These are phyloP conservation scores for Laburnicola sp. DNA, from an alignment of 2,329 filamentous ascomycete species.

Conservation along the genomic window DNA sequence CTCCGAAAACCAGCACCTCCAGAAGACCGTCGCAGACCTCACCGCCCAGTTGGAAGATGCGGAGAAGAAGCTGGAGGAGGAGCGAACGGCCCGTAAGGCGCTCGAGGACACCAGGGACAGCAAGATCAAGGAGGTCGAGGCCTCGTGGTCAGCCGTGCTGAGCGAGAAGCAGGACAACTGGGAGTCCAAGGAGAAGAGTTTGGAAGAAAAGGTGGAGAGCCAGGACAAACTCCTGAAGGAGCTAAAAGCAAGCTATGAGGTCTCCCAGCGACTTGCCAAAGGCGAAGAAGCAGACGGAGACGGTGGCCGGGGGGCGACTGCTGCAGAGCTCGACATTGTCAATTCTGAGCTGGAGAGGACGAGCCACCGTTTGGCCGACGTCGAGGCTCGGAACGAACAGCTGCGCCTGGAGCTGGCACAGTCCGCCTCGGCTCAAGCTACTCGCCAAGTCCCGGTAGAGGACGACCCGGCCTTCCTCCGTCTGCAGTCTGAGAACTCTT, in stretches of 20 bases:
- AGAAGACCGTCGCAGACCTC: slow-evolving; percentile 73
- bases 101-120: slow-evolving; percentile 76
- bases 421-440: slow-evolving; percentile 70
- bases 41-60: slow-evolving; percentile 81
- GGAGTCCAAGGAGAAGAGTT: slow-evolving; percentile 85
- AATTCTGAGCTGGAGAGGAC: slow-evolving; percentile 89
- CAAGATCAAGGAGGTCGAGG: slow-evolving; percentile 86
- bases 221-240: slow-evolving; percentile 92
- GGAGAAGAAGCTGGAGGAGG: slow-evolving; percentile 77
- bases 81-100: slow-evolving; percentile 71
- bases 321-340: slow-evolving; percentile 91
- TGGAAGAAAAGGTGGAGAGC: slow-evolving; percentile 92
- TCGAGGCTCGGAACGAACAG: slow-evolving; percentile 93
- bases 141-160: slow-evolving; percentile 85
- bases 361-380: slow-evolving; percentile 80
- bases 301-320: slow-evolving; percentile 68
- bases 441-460: slow-evolving; percentile 68
- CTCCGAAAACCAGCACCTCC: slow-evolving; percentile 86
- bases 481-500: slow-evolving; percentile 89
- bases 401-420: slow-evolving; percentile 88
- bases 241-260: slow-evolving; percentile 95
- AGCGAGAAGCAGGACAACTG: slow-evolving; percentile 96
- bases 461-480: slow-evolving; percentile 89
- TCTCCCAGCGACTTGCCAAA: slow-evolving; percentile 83
- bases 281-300: slow-evolving; percentile 65